Percentiles rank a stretch among this genome's conserved stretches.
These are phyloP conservation scores for Cryptococcus neoformans DNA, from an alignment of 1,284 basidiomycete genomes.

Conservation along the genomic window DNA sequence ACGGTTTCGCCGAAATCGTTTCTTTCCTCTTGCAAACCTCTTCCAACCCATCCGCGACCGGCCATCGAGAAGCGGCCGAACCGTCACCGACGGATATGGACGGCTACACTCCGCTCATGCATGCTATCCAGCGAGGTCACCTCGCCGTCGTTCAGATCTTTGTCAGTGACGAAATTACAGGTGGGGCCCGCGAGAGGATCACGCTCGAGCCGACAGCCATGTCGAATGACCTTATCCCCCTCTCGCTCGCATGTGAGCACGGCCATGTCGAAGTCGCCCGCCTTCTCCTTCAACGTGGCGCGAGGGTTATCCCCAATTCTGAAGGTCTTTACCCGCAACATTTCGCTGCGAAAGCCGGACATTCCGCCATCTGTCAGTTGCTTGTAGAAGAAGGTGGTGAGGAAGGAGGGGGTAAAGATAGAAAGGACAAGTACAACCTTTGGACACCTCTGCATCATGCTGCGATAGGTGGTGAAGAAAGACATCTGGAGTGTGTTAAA, in stretches of 20 bases:
- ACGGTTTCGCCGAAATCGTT: conserved; percentile 77
- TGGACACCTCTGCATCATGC: conserved; percentile 99
- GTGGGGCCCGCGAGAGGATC: conserved; percentile 54
- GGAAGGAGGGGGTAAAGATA: conserved; percentile 68
- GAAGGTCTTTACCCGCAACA: conserved; percentile 97
- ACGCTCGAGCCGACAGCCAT: conserved; percentile 56
- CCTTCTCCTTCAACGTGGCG: conserved; percentile 72
- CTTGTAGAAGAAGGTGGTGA: conserved; percentile 65
- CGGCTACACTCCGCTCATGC: conserved; percentile 89
- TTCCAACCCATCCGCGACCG: no score
- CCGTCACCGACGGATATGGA: conserved; percentile 80
- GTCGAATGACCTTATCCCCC: conserved; percentile 71
- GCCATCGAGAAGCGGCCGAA: conserved; percentile 47
- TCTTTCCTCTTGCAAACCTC: conserved; percentile 60
- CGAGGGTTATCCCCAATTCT: conserved; percentile 76
- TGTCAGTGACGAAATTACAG: conserved; percentile 42
- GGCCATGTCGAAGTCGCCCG: conserved; percentile 83
- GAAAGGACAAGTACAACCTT: conserved; percentile 92
- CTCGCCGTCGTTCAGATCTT: conserved; percentile 76
- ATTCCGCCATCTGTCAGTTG: conserved; percentile 73
- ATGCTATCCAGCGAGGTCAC: conserved; percentile 84
- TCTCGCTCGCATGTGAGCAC: conserved; percentile 85
- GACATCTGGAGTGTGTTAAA: conserved; percentile 66
- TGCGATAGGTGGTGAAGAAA: conserved; percentile 68
- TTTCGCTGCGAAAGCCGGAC: conserved; percentile 95